Conservation (phyloP, 768 basidiomycete species). For the Termitomyces eurrhizus region DNA sequence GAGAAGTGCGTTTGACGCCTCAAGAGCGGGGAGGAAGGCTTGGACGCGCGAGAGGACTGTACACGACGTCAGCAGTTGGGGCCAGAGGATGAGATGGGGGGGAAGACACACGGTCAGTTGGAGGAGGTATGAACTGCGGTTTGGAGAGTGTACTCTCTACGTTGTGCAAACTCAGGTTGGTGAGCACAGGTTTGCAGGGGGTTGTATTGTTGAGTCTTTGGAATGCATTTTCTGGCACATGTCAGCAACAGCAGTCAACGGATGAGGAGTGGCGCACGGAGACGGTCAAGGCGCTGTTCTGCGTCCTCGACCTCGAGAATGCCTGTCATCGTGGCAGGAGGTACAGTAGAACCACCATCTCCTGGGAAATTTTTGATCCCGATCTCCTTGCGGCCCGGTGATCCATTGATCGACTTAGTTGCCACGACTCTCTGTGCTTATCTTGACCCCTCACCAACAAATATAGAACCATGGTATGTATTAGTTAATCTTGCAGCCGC, state of each 20-base stretch:
- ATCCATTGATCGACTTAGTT: too few species aligned
- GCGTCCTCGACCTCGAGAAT: constrained; percentile 9
- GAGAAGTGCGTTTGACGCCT: constrained; percentile 60
- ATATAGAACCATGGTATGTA: too few species aligned
- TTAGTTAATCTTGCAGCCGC: too few species aligned
- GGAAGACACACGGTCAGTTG: constrained; percentile 43
- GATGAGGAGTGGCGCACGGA: neutral
- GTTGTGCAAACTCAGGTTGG: neutral
- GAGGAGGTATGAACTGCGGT: constrained; percentile 34
- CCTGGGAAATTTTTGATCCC: constrained; percentile 1
- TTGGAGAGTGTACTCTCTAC: neutral
- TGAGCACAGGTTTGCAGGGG: neutral
- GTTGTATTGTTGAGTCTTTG: constrained; percentile 2
- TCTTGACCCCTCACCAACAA: too few species aligned
- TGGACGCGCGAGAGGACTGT: constrained; percentile 68
- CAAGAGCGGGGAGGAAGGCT: constrained; percentile 66
- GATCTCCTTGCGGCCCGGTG: neutral
- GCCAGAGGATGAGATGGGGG: neutral
- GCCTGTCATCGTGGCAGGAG: neutral
- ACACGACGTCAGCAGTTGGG: constrained; percentile 2
- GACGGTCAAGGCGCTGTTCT: constrained; percentile 1
- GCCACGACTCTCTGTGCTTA: too few species aligned
- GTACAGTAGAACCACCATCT: neutral
- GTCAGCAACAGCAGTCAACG: neutral
- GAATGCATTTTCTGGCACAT: neutral